Evolutionary conservation across 2,329 filamentous ascomycete genomes (phyloP).

Genomic region (Basipetospora chlamydospora): DNA sequence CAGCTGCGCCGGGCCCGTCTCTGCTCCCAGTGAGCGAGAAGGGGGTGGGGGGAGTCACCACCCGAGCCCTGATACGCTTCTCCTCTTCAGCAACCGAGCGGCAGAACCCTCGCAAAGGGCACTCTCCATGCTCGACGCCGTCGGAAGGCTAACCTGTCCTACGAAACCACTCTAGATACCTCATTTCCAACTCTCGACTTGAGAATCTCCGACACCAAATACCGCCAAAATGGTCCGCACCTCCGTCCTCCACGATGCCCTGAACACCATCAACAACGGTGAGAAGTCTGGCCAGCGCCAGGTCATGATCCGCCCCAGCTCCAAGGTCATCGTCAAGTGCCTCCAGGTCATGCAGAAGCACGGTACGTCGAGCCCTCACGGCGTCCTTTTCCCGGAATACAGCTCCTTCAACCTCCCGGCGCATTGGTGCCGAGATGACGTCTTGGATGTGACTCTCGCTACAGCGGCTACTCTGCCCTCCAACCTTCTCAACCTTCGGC

Average conservation of each 20-base stretch:
- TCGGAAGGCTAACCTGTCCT: slow-evolving; percentile 55
- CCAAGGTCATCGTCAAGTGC: slow-evolving; percentile 99
- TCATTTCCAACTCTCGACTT: slow-evolving; percentile 49
- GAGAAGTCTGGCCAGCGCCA: slow-evolving; percentile 99
- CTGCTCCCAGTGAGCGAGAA: too few species aligned
- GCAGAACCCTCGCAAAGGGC: slow-evolving; percentile 59
- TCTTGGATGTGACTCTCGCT: too few species aligned
- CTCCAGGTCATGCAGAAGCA: slow-evolving; percentile 98
- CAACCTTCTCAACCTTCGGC: slow-evolving; percentile 46
- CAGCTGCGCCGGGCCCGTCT: too few species aligned
- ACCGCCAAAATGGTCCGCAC: slow-evolving; percentile 96
- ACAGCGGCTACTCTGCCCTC: not conserved
- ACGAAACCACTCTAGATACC: slow-evolving; percentile 42
- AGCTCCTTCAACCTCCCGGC: too few species aligned
- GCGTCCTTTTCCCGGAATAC: not conserved
- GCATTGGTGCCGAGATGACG: too few species aligned
- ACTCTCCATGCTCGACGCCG: slow-evolving; percentile 54
- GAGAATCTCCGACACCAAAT: slow-evolving; percentile 60
- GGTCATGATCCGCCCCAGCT: slow-evolving; percentile 92
- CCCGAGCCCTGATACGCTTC: slow-evolving; percentile 38
- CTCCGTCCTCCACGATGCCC: slow-evolving; percentile 97
- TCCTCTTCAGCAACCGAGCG: slow-evolving; percentile 51
- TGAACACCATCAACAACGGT: slow-evolving; percentile 99
- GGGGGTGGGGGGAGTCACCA: not conserved
- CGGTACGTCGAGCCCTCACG: slow-evolving; percentile 51